Evolutionary conservation across 768 basidiomycete genomes (phyloP), one percentile per base, ranked within the genome.

Genomic region (Lactarius hengduanensis): DNA sequence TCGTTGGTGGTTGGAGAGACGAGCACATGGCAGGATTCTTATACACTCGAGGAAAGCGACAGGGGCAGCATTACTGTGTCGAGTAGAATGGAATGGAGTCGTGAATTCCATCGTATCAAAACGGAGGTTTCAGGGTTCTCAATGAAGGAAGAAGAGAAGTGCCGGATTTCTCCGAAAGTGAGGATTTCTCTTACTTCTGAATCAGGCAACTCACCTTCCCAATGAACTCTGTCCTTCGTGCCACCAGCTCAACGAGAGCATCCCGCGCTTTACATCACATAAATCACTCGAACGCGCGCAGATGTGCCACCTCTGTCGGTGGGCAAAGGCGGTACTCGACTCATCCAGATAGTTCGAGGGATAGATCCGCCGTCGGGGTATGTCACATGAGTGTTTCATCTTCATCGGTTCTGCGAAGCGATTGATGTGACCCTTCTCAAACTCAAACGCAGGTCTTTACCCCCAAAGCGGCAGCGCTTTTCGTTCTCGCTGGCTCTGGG

Each of bases 401-500:
- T 45, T 36, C 4, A 32, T 40, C 32, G 3, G n/a, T 13, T 36
- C 20, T n/a, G 0, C 2, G 4, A 26, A 22, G 11, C 38, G 43
- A 60, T 8, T 11, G 22, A 26, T 53, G 11, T 53, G 50, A 53
- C 43, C 18, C 11, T 6, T 38, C 41, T 53, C 34, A 36, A 22
- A 66, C 47, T 53, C 34, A 36, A 22, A 66, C 47, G 20, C 71
- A 98, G 96, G 91, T 93, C n/a, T 97, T 98, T 75, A 95, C 94
- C 2, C 94, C 94, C 32, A 82, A 81, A 61, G 88, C 95, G 1
- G 96, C 92, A 0, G 87, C 82, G 0, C 72, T 98, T 26, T 97
- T 99, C 75, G 76, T 96, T n/a, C 78, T 83, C 1, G 89, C 93
- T 8, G 95, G 95, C 1, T 78, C 83, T 13, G 95, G 88, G 2